A percentile compares a stretch with the other conserved stretches of the same genome.
These are phyloP conservation scores for Torulaspora quercuum DNA, from an alignment of 805 yeast species.

Conservation along the genomic window DNA sequence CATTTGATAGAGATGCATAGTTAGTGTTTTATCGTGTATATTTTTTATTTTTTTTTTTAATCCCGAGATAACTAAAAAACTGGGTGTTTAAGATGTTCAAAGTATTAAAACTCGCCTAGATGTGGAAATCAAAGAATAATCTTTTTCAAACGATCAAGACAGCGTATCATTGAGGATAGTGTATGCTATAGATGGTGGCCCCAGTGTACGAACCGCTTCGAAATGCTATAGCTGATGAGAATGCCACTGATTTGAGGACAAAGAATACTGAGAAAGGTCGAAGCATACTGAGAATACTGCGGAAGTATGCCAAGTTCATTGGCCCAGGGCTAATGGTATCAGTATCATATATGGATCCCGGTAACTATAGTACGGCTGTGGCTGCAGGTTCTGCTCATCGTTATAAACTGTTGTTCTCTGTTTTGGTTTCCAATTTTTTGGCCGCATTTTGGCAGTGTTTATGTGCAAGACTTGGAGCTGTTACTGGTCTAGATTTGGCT, in stretches of 20 bases:
- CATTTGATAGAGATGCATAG: conserved; percentile 1
- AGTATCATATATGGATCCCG: conserved; percentile 97
- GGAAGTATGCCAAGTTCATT: conserved; percentile 60
- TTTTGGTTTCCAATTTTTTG: conserved; percentile 74
- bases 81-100: too few relatives aligned
- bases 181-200: conserved; percentile 7
- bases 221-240: conserved; percentile 2
- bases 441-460: conserved; percentile 84
- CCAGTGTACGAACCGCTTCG: conserved; percentile 13
- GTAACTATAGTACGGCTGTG: conserved; percentile 92
- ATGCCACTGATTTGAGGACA: conserved; percentile 3
- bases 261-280: conserved; percentile 6
- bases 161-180: too few relatives aligned
- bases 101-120: too few relatives aligned
- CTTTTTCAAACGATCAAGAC: too few relatives aligned
- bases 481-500: conserved; percentile 90
- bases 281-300: conserved; percentile 22
- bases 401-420: conserved; percentile 72
- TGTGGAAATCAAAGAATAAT: too few relatives aligned
- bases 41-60: too few relatives aligned
- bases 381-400: conserved; percentile 88
- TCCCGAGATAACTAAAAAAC: too few relatives aligned
- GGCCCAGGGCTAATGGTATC: conserved; percentile 96
- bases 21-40: conserved; percentile 1
- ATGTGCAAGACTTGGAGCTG: conserved; percentile 86